Evolutionary conservation across 176 grass and related monocot genomes (phyloP), one percentile per base, ranked within the genome.

Genomic region (Chloris gayana): DNA sequence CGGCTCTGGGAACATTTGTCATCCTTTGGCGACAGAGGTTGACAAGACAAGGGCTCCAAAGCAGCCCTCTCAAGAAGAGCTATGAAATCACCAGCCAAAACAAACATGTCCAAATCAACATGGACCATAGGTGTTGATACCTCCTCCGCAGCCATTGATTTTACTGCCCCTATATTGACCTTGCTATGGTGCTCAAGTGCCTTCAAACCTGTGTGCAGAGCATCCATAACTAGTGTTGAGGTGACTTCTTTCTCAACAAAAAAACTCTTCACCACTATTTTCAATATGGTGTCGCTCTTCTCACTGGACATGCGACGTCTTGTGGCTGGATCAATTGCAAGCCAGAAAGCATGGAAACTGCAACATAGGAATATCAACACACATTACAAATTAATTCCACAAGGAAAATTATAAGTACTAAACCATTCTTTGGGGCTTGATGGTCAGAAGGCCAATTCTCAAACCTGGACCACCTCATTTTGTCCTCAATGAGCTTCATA

Each of bases 241-340:
- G 93, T 93, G 45, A 97, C 93, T 47, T 97, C 93, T 90, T 97
- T 97, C 80, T 97, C 93, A 0, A 87, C 71, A 86, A 93, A 97
- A 86, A 97, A 93, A 69, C 92, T 83, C 54, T 97, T 97, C 68
- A 97, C 88, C 25, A 88, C 64, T 67, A 97, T 77, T 84, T 93
- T 97, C 69, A 97, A 59, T 81, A 97, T 88, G 69, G 67, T 82
- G 22, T 90, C 79, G 7, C 60, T 88, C 88, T 88, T 92, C 77
- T 97, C 93, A 75, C 88, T 88, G 78, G 90, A 90, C 90, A 96
- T 97, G 72, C 67, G 83, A 31, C 22, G 38, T 39, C 79, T 90
- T 31, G 87, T 85, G 49, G 58, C 66, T 47, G 90, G 75, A n/a
- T 93, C 90, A 74, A 88, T 81, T 75, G 82, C 87, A 73, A 88